These are phyloP conservation scores for Sarocladiaceae sp. DNA, from an alignment of 2,329 filamentous ascomycete genomes.

Conservation along the genomic window DNA sequence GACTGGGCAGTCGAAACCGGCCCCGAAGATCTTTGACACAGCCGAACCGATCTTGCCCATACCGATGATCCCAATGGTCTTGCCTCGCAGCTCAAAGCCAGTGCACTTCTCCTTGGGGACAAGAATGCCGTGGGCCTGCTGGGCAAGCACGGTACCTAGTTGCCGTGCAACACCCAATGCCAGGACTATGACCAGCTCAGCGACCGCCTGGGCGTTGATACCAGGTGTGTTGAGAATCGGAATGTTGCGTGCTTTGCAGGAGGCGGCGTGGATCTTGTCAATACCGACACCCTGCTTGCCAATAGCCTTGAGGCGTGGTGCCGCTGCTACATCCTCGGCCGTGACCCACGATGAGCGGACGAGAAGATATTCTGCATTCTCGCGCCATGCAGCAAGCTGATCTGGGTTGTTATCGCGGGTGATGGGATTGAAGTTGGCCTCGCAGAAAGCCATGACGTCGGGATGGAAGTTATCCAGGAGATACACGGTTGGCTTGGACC, in stretches of 20 bases:
- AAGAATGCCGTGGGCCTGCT: conserved; percentile 18
- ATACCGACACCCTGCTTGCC: conserved; percentile 38
- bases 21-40: conserved; percentile 29
- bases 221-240: conserved; percentile 37
- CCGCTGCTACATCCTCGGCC: conserved; percentile 26
- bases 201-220: conserved; percentile 31
- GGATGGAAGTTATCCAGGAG: conserved; percentile 29
- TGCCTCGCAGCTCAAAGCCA: conserved; percentile 27
- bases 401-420: conserved; percentile 20
- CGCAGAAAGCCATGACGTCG: conserved; percentile 23
- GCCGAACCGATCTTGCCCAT: conserved; percentile 33
- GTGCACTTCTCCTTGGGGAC: conserved; percentile 35
- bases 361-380: conserved; percentile 29
- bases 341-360: conserved; percentile 27
- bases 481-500: conserved; percentile 26
- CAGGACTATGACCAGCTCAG: conserved; percentile 27
- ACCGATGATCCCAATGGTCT: conserved; percentile 30
- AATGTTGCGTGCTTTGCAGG: conserved; percentile 28
- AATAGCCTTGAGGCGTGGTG: conserved; percentile 30
- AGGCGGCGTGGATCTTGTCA: conserved; percentile 32
- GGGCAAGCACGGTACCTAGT: conserved; percentile 21
- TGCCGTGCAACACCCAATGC: conserved; percentile 24
- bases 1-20: conserved; percentile 26
- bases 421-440: conserved; percentile 30
- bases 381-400: conserved; percentile 26